Conservation (phyloP, 2,329 filamentous ascomycete species). For the Penicillium corylophilum region DNA sequence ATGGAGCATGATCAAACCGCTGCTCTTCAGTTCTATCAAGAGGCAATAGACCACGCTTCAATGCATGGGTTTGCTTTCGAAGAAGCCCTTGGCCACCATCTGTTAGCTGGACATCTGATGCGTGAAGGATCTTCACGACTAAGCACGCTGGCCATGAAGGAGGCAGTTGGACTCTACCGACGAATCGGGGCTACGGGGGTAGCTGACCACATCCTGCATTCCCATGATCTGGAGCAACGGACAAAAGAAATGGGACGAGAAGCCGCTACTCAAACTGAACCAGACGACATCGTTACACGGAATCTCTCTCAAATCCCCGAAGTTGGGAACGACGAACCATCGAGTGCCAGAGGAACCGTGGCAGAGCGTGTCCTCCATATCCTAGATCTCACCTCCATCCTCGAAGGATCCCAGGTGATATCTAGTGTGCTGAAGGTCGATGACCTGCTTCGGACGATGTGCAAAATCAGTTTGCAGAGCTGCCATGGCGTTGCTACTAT, state of each 20-base stretch:
- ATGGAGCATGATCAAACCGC: slow-evolving; percentile 1
- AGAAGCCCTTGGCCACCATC: background rate
- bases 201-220: background rate
- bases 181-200: background rate
- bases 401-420: slow-evolving; percentile 3
- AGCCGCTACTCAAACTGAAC: background rate
- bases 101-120: slow-evolving; percentile 1
- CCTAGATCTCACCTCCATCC: slow-evolving; percentile 2
- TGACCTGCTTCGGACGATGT: background rate
- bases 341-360: background rate
- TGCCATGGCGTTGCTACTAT: background rate
- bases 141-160: background rate
- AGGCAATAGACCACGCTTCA: slow-evolving; percentile 2
- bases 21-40: background rate
- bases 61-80: slow-evolving; percentile 1
- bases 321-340: background rate
- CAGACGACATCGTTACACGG: background rate
- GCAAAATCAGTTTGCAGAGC: background rate
- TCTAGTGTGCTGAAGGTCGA: background rate
- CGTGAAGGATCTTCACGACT: background rate
- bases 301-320: background rate
- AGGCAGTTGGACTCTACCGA: background rate
- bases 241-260: background rate
- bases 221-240: background rate
- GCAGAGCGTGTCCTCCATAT: background rate